Percentiles rank a stretch among this genome's conserved stretches.
Evolutionary conservation across 2,329 filamentous ascomycete genomes (phyloP).

Genomic region (Aotearoamyces nothofagi): DNA sequence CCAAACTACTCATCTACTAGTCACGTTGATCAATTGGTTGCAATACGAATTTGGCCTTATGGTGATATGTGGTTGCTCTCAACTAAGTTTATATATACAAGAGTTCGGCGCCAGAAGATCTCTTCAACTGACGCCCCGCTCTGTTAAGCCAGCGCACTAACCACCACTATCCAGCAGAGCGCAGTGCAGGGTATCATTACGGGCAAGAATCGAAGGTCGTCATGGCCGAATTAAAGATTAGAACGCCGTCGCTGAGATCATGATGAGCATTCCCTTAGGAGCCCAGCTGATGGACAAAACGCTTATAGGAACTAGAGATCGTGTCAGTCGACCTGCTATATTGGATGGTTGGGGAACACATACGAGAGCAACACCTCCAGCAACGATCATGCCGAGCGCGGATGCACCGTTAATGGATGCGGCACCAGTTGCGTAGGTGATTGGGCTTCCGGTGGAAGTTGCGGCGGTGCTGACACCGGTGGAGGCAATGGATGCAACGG

Average conservation of each 20-base stretch:
- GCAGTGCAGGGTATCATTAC: not conserved
- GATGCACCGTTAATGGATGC: slow-evolving; percentile 15
- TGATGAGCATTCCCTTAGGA: slow-evolving; percentile 8
- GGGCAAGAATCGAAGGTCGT: slow-evolving; percentile 11
- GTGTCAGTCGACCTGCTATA: slow-evolving; percentile 7
- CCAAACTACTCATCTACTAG: too few species aligned
- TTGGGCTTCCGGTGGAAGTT: slow-evolving; percentile 13
- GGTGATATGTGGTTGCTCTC: too few species aligned
- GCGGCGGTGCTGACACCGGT: slow-evolving; percentile 10
- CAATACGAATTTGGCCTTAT: too few species aligned
- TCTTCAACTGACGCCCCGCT: too few species aligned
- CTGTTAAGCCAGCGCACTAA: too few species aligned
- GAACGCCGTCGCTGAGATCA: slow-evolving; percentile 9
- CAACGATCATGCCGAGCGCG: slow-evolving; percentile 17
- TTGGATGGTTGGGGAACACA: slow-evolving; percentile 3
- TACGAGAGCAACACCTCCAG: slow-evolving; percentile 20
- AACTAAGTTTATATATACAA: too few species aligned
- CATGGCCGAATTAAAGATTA: slow-evolving; percentile 12
- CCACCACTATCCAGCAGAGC: too few species aligned
- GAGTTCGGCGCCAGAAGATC: too few species aligned
- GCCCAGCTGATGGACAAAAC: slow-evolving; percentile 7
- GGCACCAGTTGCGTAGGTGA: slow-evolving; percentile 15
- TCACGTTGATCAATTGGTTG: too few species aligned
- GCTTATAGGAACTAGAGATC: slow-evolving; percentile 15
- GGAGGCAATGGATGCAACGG: slow-evolving; percentile 9